Conservation (phyloP, 148 eudicot species). For the Amaranthus palmeri region DNA sequence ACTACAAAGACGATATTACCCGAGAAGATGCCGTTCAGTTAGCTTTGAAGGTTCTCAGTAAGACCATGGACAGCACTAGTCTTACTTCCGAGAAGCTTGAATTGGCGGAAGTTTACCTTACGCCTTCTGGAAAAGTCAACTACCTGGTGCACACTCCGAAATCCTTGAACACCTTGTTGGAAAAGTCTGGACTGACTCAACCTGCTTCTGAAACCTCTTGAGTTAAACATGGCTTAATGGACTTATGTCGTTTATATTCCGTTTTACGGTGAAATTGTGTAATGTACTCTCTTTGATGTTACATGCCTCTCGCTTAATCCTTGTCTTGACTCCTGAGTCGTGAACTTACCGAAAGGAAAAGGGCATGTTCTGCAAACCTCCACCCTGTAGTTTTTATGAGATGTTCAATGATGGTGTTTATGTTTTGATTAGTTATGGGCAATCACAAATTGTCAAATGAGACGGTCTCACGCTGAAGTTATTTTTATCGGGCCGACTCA, state of each 20-base stretch:
- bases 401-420: neutral
- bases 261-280: neutral
- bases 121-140: slow-evolving; percentile 66
- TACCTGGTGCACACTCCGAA: slow-evolving; percentile 79
- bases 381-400: neutral
- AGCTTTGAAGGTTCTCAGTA: slow-evolving; percentile 83
- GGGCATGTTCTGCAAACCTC: neutral
- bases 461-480: too few species aligned
- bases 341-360: neutral
- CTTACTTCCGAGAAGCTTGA: slow-evolving; percentile 91
- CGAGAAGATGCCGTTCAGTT: slow-evolving; percentile 84
- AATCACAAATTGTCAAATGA: too few species aligned
- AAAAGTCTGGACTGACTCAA: slow-evolving; percentile 68
- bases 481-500: too few species aligned
- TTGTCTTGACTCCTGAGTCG: neutral
- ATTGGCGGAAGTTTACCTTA: slow-evolving; percentile 65
- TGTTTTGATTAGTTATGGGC: neutral
- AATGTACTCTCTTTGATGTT: neutral
- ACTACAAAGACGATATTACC: slow-evolving; percentile 79
- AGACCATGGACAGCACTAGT: slow-evolving; percentile 95
- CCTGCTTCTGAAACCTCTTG: slow-evolving; percentile 55
- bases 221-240: neutral
- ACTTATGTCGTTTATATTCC: neutral
- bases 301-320: neutral
- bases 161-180: slow-evolving; percentile 57